Conservation (phyloP, 306 rosid species). For the Urtica urens region DNA sequence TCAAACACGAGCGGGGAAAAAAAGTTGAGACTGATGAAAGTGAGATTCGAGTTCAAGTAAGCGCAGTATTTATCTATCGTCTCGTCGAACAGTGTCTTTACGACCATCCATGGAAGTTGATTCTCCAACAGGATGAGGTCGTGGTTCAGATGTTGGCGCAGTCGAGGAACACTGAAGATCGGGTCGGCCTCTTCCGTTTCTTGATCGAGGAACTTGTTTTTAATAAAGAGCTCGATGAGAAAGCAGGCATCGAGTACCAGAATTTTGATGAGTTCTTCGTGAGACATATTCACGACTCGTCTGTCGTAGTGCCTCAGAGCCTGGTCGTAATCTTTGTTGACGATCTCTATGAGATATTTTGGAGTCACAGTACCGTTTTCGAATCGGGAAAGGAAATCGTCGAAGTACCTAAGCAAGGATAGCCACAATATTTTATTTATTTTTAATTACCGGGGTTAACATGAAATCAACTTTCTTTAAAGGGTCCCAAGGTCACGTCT, state of each 20-base stretch:
- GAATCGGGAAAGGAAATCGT: neutral
- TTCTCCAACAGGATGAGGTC: conserved; percentile 7
- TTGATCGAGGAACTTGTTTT: neutral
- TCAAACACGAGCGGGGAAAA: neutral
- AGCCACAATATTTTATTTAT: too few relatives aligned
- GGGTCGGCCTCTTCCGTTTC: too few relatives aligned
- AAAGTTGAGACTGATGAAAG: neutral
- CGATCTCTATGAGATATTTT: neutral
- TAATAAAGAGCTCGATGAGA: conserved; percentile 11
- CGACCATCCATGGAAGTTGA: neutral
- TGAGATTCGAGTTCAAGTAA: neutral
- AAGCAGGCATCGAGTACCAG: conserved; percentile 18
- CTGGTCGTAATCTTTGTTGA: neutral
- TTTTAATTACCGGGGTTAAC: too few relatives aligned
- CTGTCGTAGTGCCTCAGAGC: neutral
- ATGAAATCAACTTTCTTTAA: too few relatives aligned
- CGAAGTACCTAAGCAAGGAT: too few relatives aligned
- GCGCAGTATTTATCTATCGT: neutral
- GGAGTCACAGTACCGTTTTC: neutral
- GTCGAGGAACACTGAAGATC: neutral
- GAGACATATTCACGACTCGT: neutral
- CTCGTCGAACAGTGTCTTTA: neutral
- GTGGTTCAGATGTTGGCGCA: conserved; percentile 3
- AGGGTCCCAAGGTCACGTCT: too few relatives aligned
- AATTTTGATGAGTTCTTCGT: neutral